These are phyloP conservation scores for Amanita muscaria DNA, from an alignment of 768 basidiomycete genomes.

Conservation along the genomic window DNA sequence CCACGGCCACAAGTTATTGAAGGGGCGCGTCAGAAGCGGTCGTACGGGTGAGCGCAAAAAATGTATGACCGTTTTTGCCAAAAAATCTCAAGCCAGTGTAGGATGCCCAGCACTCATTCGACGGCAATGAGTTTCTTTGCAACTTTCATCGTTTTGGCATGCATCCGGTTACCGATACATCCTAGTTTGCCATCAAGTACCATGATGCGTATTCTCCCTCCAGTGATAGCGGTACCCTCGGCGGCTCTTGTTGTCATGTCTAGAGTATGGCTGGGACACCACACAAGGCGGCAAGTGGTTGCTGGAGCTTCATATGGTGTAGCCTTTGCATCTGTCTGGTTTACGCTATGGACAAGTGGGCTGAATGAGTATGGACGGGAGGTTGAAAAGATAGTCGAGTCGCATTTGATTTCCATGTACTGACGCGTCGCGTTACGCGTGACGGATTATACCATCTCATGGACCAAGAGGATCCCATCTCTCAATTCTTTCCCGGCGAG, in stretches of 20 bases:
- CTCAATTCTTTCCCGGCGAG: conserved; percentile 69
- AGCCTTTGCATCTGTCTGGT: conserved; percentile 46
- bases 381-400: conserved; percentile 4
- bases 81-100: conserved; percentile 17
- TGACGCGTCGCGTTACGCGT: neutral
- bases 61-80: neutral
- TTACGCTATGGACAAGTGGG: conserved; percentile 43
- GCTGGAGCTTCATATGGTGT: conserved; percentile 52
- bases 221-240: conserved; percentile 45
- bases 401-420: too few relatives aligned
- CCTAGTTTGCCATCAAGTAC: conserved; percentile 34
- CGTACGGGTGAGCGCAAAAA: conserved; percentile 52
- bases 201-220: conserved; percentile 33
- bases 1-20: conserved; percentile 39
- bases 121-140: conserved; percentile 59
- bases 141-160: conserved; percentile 50
- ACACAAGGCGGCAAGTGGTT: conserved; percentile 60
- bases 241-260: conserved; percentile 49
- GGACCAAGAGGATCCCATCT: conserved; percentile 66
- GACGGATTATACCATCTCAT: conserved; percentile 30
- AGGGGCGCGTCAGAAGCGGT: conserved; percentile 34
- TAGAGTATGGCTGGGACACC: conserved; percentile 68
- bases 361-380: conserved; percentile 16
- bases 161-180: conserved; percentile 50
- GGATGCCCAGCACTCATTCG: conserved; percentile 83